Evolutionary conservation across 352 stramenopile species (phyloP), one percentile per base, ranked within the genome.

Genomic region (Phytophthora constricta): DNA sequence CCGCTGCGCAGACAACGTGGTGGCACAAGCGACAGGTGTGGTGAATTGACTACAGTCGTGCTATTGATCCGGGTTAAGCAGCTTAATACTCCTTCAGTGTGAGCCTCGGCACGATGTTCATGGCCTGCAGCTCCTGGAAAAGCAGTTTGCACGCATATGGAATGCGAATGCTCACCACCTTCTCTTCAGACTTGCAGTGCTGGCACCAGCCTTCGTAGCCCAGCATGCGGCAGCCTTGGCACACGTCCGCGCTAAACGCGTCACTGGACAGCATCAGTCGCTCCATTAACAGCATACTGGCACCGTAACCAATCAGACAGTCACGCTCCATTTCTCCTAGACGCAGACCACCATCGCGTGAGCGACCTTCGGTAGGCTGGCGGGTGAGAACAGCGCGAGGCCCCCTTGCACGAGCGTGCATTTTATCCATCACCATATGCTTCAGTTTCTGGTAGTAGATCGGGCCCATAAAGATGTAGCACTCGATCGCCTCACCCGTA

Each of bases 341-440:
- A 62, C 98, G 97, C 55, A 99, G 79, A 53, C 98, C 98, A 71
- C 98, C 98, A 68, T 99, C 97, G 31, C 97, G 93, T 43, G 95
- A 98, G 25, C 98, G 85, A 58, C 98, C 98, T 89, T 99, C 98
- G 4, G 98, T 99, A 14, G 98, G 98, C 80, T 99, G 98, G 1
- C 98, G 89, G 42, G 98, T 99, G 2, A 99, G 86, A 41, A 97
- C 89, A 3, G 97, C 97, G 23, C 97, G 89, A 31, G 97, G 97
- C 16, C 97, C 97, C 43, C 97, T 87, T 17, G 98, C 95, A 62
- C 98, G 90, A 19, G 98, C 97, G 77, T 99, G 98, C 90, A 99
- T 99, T 85, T 99, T 99, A 83, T 99, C 98, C 86, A 99, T 97
- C n/a, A 99, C 98, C 98, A 99, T 99, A 77, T 99, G 98, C 85